These are phyloP conservation scores for Aspergillus ustus DNA, from an alignment of 2,329 filamentous ascomycete species.

Conservation along the genomic window DNA sequence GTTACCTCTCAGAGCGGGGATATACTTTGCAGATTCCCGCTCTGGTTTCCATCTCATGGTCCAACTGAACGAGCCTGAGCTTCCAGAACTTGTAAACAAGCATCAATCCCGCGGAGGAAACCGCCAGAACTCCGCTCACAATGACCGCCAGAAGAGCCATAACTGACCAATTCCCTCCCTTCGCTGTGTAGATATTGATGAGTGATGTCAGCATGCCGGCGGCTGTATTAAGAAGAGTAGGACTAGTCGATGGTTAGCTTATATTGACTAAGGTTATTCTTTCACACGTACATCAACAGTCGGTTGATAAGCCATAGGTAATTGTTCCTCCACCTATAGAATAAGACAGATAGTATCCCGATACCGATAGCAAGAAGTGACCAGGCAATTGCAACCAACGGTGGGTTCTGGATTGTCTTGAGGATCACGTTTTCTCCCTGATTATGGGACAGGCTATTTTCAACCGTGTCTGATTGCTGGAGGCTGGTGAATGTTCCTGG, in stretches of 20 bases:
- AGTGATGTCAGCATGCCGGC: constrained; percentile 57
- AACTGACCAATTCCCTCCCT: constrained; percentile 51
- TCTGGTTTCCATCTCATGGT: constrained; percentile 28
- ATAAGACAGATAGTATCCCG: constrained; percentile 51
- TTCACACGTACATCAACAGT: constrained; percentile 49
- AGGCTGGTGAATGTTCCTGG: constrained; percentile 58
- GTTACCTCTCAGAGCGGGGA: not conserved
- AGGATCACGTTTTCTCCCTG: constrained; percentile 35
- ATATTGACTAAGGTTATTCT: not conserved
- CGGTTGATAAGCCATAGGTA: constrained; percentile 61
- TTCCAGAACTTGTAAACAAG: constrained; percentile 44
- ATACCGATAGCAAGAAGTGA: constrained; percentile 49
- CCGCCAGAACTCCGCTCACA: constrained; percentile 31
- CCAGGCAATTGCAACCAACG: constrained; percentile 51
- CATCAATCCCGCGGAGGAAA: constrained; percentile 31
- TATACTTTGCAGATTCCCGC: constrained; percentile 1
- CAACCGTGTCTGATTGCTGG: constrained; percentile 34
- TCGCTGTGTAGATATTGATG: constrained; percentile 55
- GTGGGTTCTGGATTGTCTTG: constrained; percentile 42
- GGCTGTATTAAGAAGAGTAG: constrained; percentile 51
- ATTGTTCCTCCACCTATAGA: constrained; percentile 51
- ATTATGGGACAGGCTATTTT: constrained; percentile 31
- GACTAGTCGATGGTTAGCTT: constrained; percentile 26
- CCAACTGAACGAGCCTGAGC: constrained; percentile 37
- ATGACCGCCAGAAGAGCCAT: constrained; percentile 49